These are phyloP conservation scores for Kazachstania taianensis DNA, from an alignment of 805 yeast species.

Conservation along the genomic window DNA sequence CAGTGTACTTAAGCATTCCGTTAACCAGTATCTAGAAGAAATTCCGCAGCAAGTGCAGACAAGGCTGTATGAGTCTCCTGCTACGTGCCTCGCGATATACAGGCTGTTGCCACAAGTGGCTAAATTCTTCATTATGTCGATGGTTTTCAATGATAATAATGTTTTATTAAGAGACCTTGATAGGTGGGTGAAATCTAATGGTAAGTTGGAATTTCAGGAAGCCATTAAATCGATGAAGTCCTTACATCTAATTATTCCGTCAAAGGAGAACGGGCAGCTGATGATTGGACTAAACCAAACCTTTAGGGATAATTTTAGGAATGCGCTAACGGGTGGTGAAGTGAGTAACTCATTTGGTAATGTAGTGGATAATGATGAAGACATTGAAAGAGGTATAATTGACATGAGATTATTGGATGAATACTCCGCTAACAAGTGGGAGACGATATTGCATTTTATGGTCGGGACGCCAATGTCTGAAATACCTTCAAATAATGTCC, in stretches of 20 bases:
- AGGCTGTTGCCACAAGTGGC: constrained; percentile 83
- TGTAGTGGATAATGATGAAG: constrained; percentile 45
- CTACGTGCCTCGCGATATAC: constrained; percentile 90
- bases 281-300: constrained; percentile 50
- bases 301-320: constrained; percentile 65
- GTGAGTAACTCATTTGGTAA: constrained; percentile 68
- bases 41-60: constrained; percentile 81
- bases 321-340: constrained; percentile 75
- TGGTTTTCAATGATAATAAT: constrained; percentile 73
- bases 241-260: constrained; percentile 53
- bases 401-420: constrained; percentile 58
- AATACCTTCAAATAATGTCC: constrained; percentile 72
- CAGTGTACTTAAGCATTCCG: constrained; percentile 51
- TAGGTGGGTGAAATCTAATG: constrained; percentile 59
- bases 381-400: constrained; percentile 34
- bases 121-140: constrained; percentile 76
- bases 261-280: constrained; percentile 18
- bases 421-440: constrained; percentile 88
- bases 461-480: constrained; percentile 76
- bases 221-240: constrained; percentile 69
- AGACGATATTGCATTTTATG: constrained; percentile 90
- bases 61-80: constrained; percentile 76
- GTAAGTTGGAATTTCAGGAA: constrained; percentile 49
- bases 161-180: constrained; percentile 58
- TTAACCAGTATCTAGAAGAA: constrained; percentile 81